These are phyloP conservation scores for Trichoderma koningiopsis DNA, from an alignment of 2,329 filamentous ascomycete genomes.

Conservation along the genomic window DNA sequence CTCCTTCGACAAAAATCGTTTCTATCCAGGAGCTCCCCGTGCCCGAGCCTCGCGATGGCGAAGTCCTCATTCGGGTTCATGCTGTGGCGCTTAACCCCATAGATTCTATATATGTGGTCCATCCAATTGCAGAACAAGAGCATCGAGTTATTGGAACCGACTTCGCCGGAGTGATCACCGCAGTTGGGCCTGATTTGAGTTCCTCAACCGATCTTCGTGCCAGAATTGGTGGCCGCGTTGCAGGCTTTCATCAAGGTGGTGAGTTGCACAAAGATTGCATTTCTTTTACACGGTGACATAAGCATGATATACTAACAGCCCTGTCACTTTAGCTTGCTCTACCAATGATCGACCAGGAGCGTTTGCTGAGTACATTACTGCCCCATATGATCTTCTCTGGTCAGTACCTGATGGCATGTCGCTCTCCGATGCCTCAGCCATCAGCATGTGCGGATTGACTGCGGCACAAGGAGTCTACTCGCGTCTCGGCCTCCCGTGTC, in stretches of 20 bases:
- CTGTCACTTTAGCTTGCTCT: slow-evolving; percentile 37
- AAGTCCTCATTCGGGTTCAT: slow-evolving; percentile 33
- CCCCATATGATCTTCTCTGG: slow-evolving; percentile 44
- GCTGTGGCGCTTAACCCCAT: slow-evolving; percentile 36
- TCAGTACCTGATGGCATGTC: slow-evolving; percentile 37
- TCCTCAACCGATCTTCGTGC: slow-evolving; percentile 25
- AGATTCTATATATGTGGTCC: slow-evolving; percentile 39
- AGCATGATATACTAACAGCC: neutral
- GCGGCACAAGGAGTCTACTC: slow-evolving; percentile 46
- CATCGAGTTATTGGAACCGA: slow-evolving; percentile 44
- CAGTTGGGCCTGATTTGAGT: slow-evolving; percentile 27
- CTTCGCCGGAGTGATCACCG: slow-evolving; percentile 42
- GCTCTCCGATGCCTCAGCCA: slow-evolving; percentile 41
- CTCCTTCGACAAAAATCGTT: neutral
- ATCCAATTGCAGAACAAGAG: slow-evolving; percentile 38
- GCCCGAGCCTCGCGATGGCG: slow-evolving; percentile 25
- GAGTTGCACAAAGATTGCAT: neutral
- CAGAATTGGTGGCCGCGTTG: slow-evolving; percentile 38
- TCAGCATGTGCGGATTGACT: slow-evolving; percentile 47
- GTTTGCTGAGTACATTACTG: slow-evolving; percentile 46
- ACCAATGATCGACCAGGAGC: slow-evolving; percentile 47
- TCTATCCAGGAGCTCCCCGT: slow-evolving; percentile 28
- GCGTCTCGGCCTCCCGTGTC: slow-evolving; percentile 40
- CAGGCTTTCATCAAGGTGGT: slow-evolving; percentile 47
- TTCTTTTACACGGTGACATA: too few relatives aligned